phyloP scores from a whole-genome alignment of 2,329 filamentous ascomycete species.

The Fusarium acutatum region DNA sequence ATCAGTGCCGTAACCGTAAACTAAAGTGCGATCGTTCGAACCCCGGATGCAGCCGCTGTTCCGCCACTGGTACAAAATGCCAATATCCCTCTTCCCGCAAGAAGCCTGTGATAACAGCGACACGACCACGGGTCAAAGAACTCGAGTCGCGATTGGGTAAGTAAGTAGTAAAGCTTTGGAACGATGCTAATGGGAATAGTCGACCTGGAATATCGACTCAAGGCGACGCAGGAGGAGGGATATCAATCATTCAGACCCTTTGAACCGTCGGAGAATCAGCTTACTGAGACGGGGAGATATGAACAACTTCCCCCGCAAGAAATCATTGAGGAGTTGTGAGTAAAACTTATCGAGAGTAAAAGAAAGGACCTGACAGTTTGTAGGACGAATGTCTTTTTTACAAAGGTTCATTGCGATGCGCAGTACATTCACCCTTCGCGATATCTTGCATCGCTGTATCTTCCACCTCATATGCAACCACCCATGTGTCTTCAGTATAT shows the following conservation, averaged over 20 bases:
- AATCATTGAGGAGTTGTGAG: slow-evolving; percentile 42
- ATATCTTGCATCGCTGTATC: slow-evolving; percentile 37
- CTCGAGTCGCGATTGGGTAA: slow-evolving; percentile 40
- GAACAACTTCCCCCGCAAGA: slow-evolving; percentile 42
- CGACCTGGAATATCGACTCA: slow-evolving; percentile 37
- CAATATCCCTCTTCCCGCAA: slow-evolving; percentile 42
- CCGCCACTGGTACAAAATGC: slow-evolving; percentile 29
- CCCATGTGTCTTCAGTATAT: slow-evolving; percentile 41
- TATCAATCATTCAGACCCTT: slow-evolving; percentile 27
- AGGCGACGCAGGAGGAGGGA: slow-evolving; percentile 18
- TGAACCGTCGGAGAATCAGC: slow-evolving; percentile 18
- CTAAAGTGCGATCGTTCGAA: slow-evolving; percentile 42
- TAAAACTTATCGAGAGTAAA: fast-evolving
- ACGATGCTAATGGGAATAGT: background rate
- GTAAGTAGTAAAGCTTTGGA: background rate
- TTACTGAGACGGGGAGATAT: slow-evolving; percentile 41
- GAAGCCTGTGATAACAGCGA: slow-evolving; percentile 32
- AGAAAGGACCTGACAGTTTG: background rate
- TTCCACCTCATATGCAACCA: slow-evolving; percentile 38
- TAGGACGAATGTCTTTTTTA: slow-evolving; percentile 35
- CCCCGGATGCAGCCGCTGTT: slow-evolving; percentile 40
- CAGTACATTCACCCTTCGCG: slow-evolving; percentile 34
- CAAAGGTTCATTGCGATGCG: slow-evolving; percentile 12
- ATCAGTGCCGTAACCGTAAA: slow-evolving; percentile 41
- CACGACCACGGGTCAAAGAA: slow-evolving; percentile 42